Conservation (phyloP, 2,329 filamentous ascomycete genomes). For the Anthostomella pinea region DNA sequence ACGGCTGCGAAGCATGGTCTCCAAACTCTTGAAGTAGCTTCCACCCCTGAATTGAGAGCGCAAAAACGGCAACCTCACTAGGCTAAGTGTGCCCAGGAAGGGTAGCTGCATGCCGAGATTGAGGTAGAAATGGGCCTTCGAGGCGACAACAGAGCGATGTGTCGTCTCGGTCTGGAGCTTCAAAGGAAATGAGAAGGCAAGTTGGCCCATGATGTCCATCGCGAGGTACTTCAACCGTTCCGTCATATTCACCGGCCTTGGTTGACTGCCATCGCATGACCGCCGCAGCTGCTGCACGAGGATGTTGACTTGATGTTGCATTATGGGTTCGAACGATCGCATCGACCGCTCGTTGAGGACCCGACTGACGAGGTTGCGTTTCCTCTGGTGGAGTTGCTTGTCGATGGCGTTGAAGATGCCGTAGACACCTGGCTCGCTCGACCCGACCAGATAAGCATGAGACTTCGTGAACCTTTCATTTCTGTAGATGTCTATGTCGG, state of each 20-base stretch:
- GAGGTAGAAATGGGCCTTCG: neutral
- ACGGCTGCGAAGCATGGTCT: slow-evolving; percentile 1
- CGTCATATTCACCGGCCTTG: slow-evolving; percentile 1
- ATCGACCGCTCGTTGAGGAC: slow-evolving; percentile 1
- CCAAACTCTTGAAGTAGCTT: neutral
- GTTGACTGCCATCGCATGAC: neutral
- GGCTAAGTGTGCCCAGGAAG: neutral
- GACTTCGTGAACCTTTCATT: slow-evolving; percentile 7
- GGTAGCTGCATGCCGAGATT: slow-evolving; percentile 1
- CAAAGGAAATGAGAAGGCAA: slow-evolving; percentile 4
- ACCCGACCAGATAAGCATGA: slow-evolving; percentile 3
- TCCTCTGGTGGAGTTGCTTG: slow-evolving; percentile 1
- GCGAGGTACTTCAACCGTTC: slow-evolving; percentile 3
- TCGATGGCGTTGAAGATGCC: slow-evolving; percentile 5
- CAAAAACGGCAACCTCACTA: neutral
- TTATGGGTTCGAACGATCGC: slow-evolving; percentile 4
- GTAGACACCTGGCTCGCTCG: neutral
- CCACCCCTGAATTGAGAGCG: neutral
- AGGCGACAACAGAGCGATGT: neutral
- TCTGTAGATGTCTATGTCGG: slow-evolving; percentile 5
- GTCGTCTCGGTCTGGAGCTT: slow-evolving; percentile 1
- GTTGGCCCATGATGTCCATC: slow-evolving; percentile 5
- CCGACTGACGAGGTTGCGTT: neutral
- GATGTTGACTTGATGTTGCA: slow-evolving; percentile 4
- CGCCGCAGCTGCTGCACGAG: slow-evolving; percentile 2